phyloP scores from a whole-genome alignment of 768 basidiomycete genomes.

The Suillus americanus region DNA sequence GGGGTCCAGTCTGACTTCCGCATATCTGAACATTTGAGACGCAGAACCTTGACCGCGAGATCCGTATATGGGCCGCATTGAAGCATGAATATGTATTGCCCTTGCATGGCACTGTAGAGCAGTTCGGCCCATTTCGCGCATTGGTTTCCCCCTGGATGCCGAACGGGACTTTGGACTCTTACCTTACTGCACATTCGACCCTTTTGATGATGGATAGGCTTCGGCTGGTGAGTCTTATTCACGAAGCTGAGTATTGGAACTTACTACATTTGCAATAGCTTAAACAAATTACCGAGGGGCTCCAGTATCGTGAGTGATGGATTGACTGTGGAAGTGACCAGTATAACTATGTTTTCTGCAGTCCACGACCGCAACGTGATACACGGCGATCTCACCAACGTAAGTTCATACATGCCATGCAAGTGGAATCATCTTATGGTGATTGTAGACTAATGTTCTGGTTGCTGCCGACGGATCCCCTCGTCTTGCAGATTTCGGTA shows the following conservation, averaged over 20 bases:
- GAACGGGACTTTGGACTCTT: conserved; percentile 38
- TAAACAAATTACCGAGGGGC: conserved; percentile 38
- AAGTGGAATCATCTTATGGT: not conserved
- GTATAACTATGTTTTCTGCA: not conserved
- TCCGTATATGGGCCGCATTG: conserved; percentile 38
- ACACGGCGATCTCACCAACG: conserved; percentile 13
- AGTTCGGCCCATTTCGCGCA: conserved; percentile 35
- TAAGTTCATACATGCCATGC: not conserved
- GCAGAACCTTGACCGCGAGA: conserved; percentile 33
- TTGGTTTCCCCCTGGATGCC: conserved; percentile 47
- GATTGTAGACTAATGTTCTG: conserved; percentile 10
- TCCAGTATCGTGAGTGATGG: conserved; percentile 35
- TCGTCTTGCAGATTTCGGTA: conserved; percentile 38
- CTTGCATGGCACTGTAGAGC: conserved; percentile 35
- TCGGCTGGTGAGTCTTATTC: conserved; percentile 28
- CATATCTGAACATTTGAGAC: not conserved
- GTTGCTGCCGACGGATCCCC: conserved; percentile 8
- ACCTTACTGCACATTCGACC: conserved; percentile 38
- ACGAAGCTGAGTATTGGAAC: not conserved
- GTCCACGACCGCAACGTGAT: conserved; percentile 9
- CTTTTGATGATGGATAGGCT: conserved; percentile 36
- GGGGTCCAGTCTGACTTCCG: not conserved
- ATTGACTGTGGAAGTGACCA: not conserved
- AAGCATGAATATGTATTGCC: conserved; percentile 39
- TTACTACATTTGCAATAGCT: conserved; percentile 25